Evolutionary conservation across 495 filamentous ascomycete species (phyloP), one percentile per base, ranked within the genome.

Genomic region (Pyrenula massariospora): DNA sequence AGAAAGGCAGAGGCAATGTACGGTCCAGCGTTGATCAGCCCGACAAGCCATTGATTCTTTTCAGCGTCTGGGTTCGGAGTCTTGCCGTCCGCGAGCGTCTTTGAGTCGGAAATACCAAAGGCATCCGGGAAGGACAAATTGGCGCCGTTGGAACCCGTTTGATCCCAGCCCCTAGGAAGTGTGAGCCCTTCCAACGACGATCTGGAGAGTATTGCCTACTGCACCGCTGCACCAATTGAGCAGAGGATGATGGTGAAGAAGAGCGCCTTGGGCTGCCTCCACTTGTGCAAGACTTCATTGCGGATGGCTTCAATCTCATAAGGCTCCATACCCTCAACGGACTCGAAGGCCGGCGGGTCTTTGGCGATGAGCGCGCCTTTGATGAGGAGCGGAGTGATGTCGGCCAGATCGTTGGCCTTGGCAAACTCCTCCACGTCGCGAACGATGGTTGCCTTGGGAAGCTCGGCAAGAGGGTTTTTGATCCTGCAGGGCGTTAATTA

Each of bases 111-210:
- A 47, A 86, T 83, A 20, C 78, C 78, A 58, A 87, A 82, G 24
- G 77, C 76, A 23, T 63, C 57, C 0, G 80, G 80, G 64, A 85
- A 87, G 20, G 74, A 75, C 48, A 88, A 63, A 55, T 87, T 87
- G 25, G 84, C 84, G 50, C 84, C 84, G 58, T 88, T 87, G 53
- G 79, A 82, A n/a, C 83, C 84, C n/a, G 84, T 85, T 59, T 87
- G 83, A 64, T 87, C 84, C 84, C 83, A 86, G 24, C 80, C 80
- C 57, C 71, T 74, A 53, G 56, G 50, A n/a, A n/a, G n/a, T n/a
- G n/a, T n/a, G n/a, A n/a, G n/a, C n/a, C n/a, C n/a, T n/a, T n/a
- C n/a, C 12, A 10, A 53, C 21, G 56, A 60, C 47, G 66, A 59
- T 52, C 19, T 56, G 21, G 58, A n/a, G 25, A 50, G 22, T n/a